A percentile compares a stretch with the other conserved stretches of the same genome.
Evolutionary conservation across 2,329 filamentous ascomycete genomes (phyloP).

Genomic region (Macrophomina pseudophaseolina): DNA sequence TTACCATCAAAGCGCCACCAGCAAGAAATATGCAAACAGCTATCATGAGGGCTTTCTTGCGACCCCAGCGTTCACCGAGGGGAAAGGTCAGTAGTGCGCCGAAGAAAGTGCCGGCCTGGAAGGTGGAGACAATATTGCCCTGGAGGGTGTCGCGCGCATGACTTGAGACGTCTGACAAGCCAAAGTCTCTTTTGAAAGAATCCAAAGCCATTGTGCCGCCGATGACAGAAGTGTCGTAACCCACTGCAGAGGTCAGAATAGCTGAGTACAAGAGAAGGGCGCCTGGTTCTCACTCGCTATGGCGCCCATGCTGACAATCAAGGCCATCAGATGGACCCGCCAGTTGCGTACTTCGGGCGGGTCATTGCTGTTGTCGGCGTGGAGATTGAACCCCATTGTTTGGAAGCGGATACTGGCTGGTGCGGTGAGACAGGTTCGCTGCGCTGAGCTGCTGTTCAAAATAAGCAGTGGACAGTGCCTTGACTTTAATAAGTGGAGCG

Average conservation of each 20-base stretch:
- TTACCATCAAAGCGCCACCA: conserved; percentile 52
- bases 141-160: conserved; percentile 43
- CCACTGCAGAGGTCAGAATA: background rate
- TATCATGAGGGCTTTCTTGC: conserved; percentile 52
- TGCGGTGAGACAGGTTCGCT: background rate
- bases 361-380: conserved; percentile 41
- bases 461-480: conserved; percentile 22
- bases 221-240: conserved; percentile 36
- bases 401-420: too few relatives aligned
- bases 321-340: conserved; percentile 41
- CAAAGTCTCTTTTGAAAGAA: conserved; percentile 49
- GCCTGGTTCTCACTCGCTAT: conserved; percentile 38
- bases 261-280: background rate
- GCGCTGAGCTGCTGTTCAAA: background rate
- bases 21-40: conserved; percentile 50
- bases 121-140: conserved; percentile 69
- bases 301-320: conserved; percentile 45
- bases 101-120: conserved; percentile 71
- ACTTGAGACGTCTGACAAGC: conserved; percentile 39
- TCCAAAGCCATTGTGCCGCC: conserved; percentile 50
- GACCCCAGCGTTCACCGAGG: conserved; percentile 53
- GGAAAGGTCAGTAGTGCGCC: conserved; percentile 64
- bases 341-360: conserved; percentile 44
- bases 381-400: conserved; percentile 36
- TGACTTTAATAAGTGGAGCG: conserved; percentile 21